Evolutionary conservation across 495 filamentous ascomycete species (phyloP).

Genomic region (Mycothermus thermophilus): DNA sequence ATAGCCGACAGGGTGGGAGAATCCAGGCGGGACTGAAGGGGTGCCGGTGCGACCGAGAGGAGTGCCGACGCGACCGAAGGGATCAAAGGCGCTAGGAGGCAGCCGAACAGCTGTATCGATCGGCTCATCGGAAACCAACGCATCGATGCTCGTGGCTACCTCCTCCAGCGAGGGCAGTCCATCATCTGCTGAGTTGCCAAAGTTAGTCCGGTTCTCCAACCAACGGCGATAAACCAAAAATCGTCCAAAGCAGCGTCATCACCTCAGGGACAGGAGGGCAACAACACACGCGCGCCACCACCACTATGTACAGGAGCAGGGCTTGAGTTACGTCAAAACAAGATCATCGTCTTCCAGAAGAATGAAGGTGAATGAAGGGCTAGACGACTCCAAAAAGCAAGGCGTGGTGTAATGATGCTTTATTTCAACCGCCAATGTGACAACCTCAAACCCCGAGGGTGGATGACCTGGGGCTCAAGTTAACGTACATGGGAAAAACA

Average conservation of each 20-base stretch:
- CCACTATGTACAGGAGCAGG: constrained; percentile 25
- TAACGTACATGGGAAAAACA: constrained; percentile 63
- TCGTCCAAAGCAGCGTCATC: too few species aligned
- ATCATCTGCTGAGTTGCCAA: too few species aligned
- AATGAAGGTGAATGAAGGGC: constrained; percentile 24
- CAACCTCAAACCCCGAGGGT: constrained; percentile 25
- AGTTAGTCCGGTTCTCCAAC: too few species aligned
- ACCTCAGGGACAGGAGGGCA: constrained; percentile 6
- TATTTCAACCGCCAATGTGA: constrained; percentile 35
- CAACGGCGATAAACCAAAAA: too few species aligned
- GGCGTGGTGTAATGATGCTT: constrained; percentile 24
- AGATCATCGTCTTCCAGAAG: constrained; percentile 43
- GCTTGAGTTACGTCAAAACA: constrained; percentile 32
- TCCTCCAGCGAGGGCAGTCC: constrained; percentile 38
- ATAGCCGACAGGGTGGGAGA: constrained; percentile 44
- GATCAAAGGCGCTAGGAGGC: constrained; percentile 27
- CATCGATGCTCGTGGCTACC: constrained; percentile 40
- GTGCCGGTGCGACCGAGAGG: constrained; percentile 42
- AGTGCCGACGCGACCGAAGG: constrained; percentile 37
- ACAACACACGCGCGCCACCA: constrained; percentile 4
- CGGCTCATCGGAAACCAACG: constrained; percentile 40
- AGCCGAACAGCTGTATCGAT: constrained; percentile 15
- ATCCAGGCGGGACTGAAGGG: constrained; percentile 52
- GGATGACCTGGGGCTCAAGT: constrained; percentile 34
- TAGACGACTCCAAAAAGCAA: constrained; percentile 11